Evolutionary conservation across 352 stramenopile genomes (phyloP).

Genomic region (Sclerospora graminicola): DNA sequence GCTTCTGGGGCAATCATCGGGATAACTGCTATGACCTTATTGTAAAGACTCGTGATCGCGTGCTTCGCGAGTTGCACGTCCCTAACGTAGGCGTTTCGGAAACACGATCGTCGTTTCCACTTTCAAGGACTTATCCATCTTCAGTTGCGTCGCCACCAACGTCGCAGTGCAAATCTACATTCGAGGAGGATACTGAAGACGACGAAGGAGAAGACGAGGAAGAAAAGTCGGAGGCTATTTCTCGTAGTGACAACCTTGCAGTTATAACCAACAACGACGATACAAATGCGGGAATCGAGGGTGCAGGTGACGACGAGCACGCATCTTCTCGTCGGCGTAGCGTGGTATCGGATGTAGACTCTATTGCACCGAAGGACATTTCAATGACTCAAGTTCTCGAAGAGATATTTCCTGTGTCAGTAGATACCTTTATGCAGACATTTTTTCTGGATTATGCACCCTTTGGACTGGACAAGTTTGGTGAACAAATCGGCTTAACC

Average conservation of each 20-base stretch:
- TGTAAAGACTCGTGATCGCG: slow-evolving; percentile 41
- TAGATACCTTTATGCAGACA: slow-evolving; percentile 54
- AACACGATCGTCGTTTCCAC: slow-evolving; percentile 9
- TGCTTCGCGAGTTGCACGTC: slow-evolving; percentile 23
- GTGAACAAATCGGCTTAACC: slow-evolving; percentile 43
- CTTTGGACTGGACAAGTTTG: slow-evolving; percentile 65
- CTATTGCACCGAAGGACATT: slow-evolving; percentile 53
- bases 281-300: background rate
- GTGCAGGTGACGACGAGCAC: slow-evolving; percentile 5
- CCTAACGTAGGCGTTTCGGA: slow-evolving; percentile 8
- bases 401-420: slow-evolving; percentile 45
- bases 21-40: slow-evolving; percentile 78
- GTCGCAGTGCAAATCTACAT: slow-evolving; percentile 1
- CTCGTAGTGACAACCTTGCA: background rate
- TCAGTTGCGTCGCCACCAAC: background rate
- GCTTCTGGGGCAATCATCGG: slow-evolving; percentile 77
- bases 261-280: slow-evolving; percentile 1
- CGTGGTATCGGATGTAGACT: slow-evolving; percentile 53
- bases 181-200: slow-evolving; percentile 7
- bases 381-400: slow-evolving; percentile 66
- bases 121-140: background rate
- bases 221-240: background rate
- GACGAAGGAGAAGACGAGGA: slow-evolving; percentile 2
- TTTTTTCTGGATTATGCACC: slow-evolving; percentile 58
- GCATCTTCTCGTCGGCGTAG: slow-evolving; percentile 17